These are phyloP conservation scores for Coemansia sp. DNA, from an alignment of 192 early-diverging fungal species.

Conservation along the genomic window DNA sequence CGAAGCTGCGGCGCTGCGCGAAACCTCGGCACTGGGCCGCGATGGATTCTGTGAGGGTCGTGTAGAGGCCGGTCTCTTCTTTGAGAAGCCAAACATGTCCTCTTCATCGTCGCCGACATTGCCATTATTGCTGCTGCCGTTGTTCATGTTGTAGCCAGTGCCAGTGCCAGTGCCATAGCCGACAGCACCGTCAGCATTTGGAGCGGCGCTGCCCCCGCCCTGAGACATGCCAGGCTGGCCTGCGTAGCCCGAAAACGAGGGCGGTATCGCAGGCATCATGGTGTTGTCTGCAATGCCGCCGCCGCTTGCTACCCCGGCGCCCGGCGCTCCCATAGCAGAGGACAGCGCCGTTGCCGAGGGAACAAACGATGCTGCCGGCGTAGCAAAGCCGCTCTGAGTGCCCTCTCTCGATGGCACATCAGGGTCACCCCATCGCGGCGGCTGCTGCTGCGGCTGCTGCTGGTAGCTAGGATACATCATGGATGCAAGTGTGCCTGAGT, in stretches of 20 bases:
- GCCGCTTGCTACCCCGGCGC: neutral
- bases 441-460: conserved; percentile 6
- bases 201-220: neutral
- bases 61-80: conserved; percentile 17
- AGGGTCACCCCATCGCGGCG: conserved; percentile 43
- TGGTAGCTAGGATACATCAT: neutral
- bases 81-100: conserved; percentile 55
- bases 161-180: neutral
- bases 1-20: conserved; percentile 25
- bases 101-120: conserved; percentile 35
- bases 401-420: neutral
- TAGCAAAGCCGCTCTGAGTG: conserved; percentile 17
- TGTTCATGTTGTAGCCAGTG: neutral
- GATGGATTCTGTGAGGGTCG: conserved; percentile 7
- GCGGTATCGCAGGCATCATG: neutral
- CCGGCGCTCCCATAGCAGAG: neutral
- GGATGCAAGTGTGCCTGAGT: conserved; percentile 3
- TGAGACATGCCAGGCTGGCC: neutral
- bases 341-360: neutral
- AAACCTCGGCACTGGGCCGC: conserved; percentile 23
- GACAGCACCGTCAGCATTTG: neutral
- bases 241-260: neutral
- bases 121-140: neutral
- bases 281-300: neutral
- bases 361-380: conserved; percentile 19